Evolutionary conservation across 208 protist genomes (phyloP).

Genomic region (Leishmania gerbilli): DNA sequence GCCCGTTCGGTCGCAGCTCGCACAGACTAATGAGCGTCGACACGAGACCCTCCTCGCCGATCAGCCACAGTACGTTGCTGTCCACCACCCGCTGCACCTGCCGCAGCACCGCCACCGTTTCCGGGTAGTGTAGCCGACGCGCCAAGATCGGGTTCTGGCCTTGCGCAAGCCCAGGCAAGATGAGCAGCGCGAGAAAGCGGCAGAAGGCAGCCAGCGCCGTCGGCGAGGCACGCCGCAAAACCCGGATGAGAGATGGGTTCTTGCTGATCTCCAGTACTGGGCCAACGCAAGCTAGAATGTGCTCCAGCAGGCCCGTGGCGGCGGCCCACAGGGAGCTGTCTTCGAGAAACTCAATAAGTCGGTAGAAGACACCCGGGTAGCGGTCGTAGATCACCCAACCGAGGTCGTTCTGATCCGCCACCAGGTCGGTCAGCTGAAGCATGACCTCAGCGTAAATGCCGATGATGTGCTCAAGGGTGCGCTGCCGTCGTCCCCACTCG

Average conservation of each 20-base stretch:
- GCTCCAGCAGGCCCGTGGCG: conserved; percentile 58
- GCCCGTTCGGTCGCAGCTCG: conserved; percentile 45
- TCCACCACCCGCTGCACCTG: conserved; percentile 80
- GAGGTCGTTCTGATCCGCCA: conserved; percentile 68
- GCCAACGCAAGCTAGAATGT: conserved; percentile 68
- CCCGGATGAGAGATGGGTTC: conserved; percentile 41
- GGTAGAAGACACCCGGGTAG: conserved; percentile 76
- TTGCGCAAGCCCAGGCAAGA: conserved; percentile 54
- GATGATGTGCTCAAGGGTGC: conserved; percentile 17
- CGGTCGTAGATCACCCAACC: conserved; percentile 81
- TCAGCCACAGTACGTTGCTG: conserved; percentile 83
- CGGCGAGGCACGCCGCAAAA: conserved; percentile 47
- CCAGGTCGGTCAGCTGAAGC: conserved; percentile 61
- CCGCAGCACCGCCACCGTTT: conserved; percentile 52
- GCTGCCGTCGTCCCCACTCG: conserved; percentile 12
- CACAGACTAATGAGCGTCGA: conserved; percentile 62
- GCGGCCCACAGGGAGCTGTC: conserved; percentile 38
- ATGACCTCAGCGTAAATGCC: conserved; percentile 40
- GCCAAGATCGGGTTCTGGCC: conserved; percentile 43
- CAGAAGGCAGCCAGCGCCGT: conserved; percentile 53
- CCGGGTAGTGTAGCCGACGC: conserved; percentile 53
- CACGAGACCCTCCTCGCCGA: conserved; percentile 56
- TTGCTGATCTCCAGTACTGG: conserved; percentile 82
- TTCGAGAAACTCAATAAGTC: conserved; percentile 69
- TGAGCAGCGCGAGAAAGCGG: conserved; percentile 73